Percentiles rank a stretch among this genome's conserved stretches.
Conservation (phyloP, 2,329 filamentous ascomycete genomes). For the Botrytis aclada region DNA sequence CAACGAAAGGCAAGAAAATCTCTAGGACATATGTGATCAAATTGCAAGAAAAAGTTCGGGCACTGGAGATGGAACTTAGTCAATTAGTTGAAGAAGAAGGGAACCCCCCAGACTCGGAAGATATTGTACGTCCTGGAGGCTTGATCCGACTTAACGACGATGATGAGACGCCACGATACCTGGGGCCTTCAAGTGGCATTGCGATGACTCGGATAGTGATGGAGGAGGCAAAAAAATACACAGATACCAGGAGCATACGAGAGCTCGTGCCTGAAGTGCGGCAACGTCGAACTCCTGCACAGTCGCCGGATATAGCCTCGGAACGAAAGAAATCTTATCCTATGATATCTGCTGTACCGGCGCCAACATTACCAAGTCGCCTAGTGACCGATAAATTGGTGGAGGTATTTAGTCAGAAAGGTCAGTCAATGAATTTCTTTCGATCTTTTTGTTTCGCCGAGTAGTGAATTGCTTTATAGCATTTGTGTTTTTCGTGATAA, state of each 20-base stretch:
- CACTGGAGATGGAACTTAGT: slow-evolving; percentile 76
- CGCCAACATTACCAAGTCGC: slow-evolving; percentile 69
- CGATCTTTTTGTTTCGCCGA: neutral
- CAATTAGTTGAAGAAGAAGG: slow-evolving; percentile 75
- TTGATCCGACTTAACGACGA: slow-evolving; percentile 80
- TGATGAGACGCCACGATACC: slow-evolving; percentile 81
- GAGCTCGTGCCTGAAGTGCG: slow-evolving; percentile 79
- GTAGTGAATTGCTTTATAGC: neutral
- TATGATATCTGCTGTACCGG: slow-evolving; percentile 81
- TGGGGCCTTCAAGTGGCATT: slow-evolving; percentile 92
- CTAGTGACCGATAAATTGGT: slow-evolving; percentile 74
- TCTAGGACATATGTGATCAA: slow-evolving; percentile 89
- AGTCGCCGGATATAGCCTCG: slow-evolving; percentile 51
- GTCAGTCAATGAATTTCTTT: slow-evolving; percentile 44
- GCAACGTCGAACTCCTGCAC: slow-evolving; percentile 64
- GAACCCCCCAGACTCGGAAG: slow-evolving; percentile 69
- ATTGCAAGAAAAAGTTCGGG: slow-evolving; percentile 80
- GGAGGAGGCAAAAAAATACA: slow-evolving; percentile 93
- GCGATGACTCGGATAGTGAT: slow-evolving; percentile 93
- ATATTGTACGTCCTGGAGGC: slow-evolving; percentile 82
- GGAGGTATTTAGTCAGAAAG: slow-evolving; percentile 81
- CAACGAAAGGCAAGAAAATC: slow-evolving; percentile 78
- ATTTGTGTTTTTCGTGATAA: neutral
- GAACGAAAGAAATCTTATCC: slow-evolving; percentile 82
- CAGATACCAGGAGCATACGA: slow-evolving; percentile 84